Base-by-base conservation (phyloP, 352 stramenopile genomes). In the Phytopythium helicoides region DNA sequence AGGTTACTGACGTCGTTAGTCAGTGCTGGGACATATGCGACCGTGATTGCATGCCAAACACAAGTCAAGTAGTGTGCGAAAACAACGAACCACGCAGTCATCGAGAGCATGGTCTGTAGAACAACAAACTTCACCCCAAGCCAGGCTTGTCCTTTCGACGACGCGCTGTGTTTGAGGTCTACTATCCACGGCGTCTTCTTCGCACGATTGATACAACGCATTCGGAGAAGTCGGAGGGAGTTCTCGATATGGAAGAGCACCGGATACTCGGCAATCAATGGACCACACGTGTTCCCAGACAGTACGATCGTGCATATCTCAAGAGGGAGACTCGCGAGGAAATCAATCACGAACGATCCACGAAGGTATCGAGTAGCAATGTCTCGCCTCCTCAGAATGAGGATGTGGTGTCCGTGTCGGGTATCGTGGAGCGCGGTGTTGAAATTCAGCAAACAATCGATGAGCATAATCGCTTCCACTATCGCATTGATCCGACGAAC, bases 21-120 rank as follows among this genome's bases (percentile, higher is more conserved):
- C 22, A 26, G 3, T 0, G 7, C 15, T 0, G 12, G 3, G 3
- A 21, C 8, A 22, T 45, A 12, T 25, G 34, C 9, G 5, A 11
- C 25, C 6, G 31, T 1, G 33, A 53, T 40, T 3, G 21, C 22
- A 34, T 53, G 22, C 47, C 47, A 45, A 11, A 44, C 16, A 15
- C 47, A 53, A 11, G 47, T 23, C 14, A 53, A 42, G 19, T 53
- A 53, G 47, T 53, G 47, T 9, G 34, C 10, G 6, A 12, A 15
- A 19, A 52, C 10, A 1, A 44, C 10, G 9, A 52, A 18, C 11
- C 18, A 22, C 2, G 44, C 18, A 12, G 18, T 49, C 44, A 38
- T 49, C 3, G 16, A 38, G 7, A 38, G 1, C 26, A 49, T 38
- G 16, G 44, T 38, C 16, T 36, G 44, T 3, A 49, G 16, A 3